Percentiles rank a stretch among this genome's conserved stretches.
These are phyloP conservation scores for Edaphochlamys debaryana DNA, from an alignment of 139 green algal genomes.

Conservation along the genomic window DNA sequence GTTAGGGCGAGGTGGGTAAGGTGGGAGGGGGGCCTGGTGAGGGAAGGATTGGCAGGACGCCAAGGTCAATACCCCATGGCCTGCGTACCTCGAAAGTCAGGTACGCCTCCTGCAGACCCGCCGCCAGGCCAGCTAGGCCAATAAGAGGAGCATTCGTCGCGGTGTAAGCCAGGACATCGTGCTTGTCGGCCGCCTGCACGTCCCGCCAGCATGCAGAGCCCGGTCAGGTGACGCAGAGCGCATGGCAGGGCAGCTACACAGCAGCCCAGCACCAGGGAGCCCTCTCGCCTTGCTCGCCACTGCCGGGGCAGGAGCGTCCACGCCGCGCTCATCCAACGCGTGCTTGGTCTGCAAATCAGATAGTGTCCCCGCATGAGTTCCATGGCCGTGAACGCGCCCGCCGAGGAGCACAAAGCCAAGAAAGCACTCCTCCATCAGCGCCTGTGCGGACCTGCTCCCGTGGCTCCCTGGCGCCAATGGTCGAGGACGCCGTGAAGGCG, in stretches of 20 bases:
- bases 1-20: no score
- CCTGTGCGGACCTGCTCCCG: slow-evolving; percentile 7
- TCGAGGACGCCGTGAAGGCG: slow-evolving; percentile 4
- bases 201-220: no score
- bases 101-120: slow-evolving; percentile 52
- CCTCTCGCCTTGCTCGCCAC: neutral
- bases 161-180: slow-evolving; percentile 46
- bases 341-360: slow-evolving; percentile 2
- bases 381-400: no score
- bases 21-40: no score
- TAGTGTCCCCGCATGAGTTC: no score
- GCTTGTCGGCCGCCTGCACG: slow-evolving; percentile 44
- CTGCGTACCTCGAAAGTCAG: slow-evolving; percentile 52
- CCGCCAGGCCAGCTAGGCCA: slow-evolving; percentile 39
- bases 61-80: no score
- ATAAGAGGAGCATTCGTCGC: slow-evolving; percentile 48
- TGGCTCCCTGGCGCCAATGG: slow-evolving; percentile 10
- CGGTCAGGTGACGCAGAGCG: no score
- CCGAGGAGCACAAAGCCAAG: no score
- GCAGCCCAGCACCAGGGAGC: no score
- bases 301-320: neutral
- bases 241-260: neutral
- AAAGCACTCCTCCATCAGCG: no score
- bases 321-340: slow-evolving; percentile 3
- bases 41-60: no score